These are phyloP conservation scores for Nannochloris sp. DNA, from an alignment of 139 green algal genomes.

Conservation along the genomic window DNA sequence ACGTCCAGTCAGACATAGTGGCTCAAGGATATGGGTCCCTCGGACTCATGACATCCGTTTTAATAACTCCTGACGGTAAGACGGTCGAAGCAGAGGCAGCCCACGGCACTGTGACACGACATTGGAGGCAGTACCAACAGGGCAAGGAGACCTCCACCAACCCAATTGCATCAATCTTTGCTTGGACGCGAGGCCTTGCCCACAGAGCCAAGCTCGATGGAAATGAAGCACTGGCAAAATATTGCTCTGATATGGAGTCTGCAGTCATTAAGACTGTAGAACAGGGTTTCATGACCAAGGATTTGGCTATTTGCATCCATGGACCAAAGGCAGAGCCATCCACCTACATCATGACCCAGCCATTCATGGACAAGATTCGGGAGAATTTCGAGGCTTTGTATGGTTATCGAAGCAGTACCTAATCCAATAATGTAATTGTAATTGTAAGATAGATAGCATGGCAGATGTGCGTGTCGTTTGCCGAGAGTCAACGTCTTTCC, in stretches of 20 bases:
- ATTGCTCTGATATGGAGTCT: slow-evolving; percentile 67
- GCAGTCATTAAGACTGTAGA: slow-evolving; percentile 84
- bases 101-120: slow-evolving; percentile 89
- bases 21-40: slow-evolving; percentile 89
- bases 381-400: slow-evolving; percentile 25
- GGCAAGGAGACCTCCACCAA: slow-evolving; percentile 89
- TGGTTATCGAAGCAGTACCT: slow-evolving; percentile 6
- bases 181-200: slow-evolving; percentile 85
- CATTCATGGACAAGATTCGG: slow-evolving; percentile 86
- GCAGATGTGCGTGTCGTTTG: no score
- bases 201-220: slow-evolving; percentile 86
- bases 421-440: neutral
- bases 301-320: slow-evolving; percentile 88
- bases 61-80: slow-evolving; percentile 87
- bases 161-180: slow-evolving; percentile 91
- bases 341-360: slow-evolving; percentile 85
- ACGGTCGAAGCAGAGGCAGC: slow-evolving; percentile 92
- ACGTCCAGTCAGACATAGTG: slow-evolving; percentile 77
- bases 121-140: slow-evolving; percentile 95
- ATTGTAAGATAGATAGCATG: neutral
- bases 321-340: slow-evolving; percentile 54
- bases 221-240: slow-evolving; percentile 72
- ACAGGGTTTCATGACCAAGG: slow-evolving; percentile 83
- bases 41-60: slow-evolving; percentile 91
- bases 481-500: no score